These are phyloP conservation scores for Pleurotus tuber-regium DNA, from an alignment of 768 basidiomycete genomes.

Conservation along the genomic window DNA sequence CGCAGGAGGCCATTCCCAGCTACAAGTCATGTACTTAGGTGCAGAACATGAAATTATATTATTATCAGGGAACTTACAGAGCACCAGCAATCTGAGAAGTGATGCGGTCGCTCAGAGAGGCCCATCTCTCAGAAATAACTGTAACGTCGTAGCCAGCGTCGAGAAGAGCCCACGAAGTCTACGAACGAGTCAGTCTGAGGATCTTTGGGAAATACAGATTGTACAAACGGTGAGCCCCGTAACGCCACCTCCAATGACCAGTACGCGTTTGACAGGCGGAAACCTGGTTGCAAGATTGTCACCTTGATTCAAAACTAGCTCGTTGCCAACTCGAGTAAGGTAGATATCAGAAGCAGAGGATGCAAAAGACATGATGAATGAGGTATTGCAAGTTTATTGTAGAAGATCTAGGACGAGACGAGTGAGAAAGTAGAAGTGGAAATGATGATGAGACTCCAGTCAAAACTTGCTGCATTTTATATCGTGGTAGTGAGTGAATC, in stretches of 20 bases:
- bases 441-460: background rate
- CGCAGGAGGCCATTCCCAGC: too few relatives aligned
- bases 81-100: conserved; percentile 26
- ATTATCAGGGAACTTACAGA: conserved; percentile 17
- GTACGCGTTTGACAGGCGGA: conserved; percentile 8
- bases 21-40: conserved; percentile 13
- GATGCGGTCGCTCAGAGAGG: too few relatives aligned
- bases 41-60: background rate
- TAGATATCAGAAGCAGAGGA: background rate
- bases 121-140: too few relatives aligned
- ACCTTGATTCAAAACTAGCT: conserved; percentile 9
- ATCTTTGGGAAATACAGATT: background rate
- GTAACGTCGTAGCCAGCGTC: conserved; percentile 34
- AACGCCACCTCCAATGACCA: conserved; percentile 13
- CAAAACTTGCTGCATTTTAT: background rate
- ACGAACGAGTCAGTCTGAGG: background rate
- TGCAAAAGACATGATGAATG: background rate
- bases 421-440: background rate
- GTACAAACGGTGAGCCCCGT: conserved; percentile 12
- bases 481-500: too few relatives aligned
- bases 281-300: background rate
- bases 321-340: conserved; percentile 6
- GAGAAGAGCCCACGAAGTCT: conserved; percentile 29
- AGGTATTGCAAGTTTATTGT: background rate
- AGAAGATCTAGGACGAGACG: background rate